Conservation (phyloP, 768 basidiomycete genomes). For the Sistotremastrum suecicum region DNA sequence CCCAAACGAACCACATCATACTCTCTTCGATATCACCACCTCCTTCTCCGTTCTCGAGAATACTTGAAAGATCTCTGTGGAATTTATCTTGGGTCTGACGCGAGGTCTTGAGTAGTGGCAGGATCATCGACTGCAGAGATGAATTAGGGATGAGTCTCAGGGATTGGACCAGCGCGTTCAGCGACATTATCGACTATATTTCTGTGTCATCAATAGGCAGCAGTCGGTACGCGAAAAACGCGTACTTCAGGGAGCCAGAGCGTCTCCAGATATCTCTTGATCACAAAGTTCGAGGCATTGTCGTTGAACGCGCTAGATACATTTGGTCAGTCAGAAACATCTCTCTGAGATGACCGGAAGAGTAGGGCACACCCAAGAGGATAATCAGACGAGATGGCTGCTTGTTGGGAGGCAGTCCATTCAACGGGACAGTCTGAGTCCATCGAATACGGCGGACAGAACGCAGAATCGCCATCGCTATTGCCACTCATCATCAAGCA, state of each 20-base stretch:
- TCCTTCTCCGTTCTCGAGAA: conserved; percentile 44
- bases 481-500: no score
- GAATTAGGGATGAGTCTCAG: conserved; percentile 32
- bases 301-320: conserved; percentile 23
- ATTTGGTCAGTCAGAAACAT: neutral
- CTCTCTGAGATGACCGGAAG: neutral
- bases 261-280: conserved; percentile 58
- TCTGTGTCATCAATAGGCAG: neutral
- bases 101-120: conserved; percentile 49
- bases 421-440: conserved; percentile 8
- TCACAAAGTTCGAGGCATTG: conserved; percentile 40
- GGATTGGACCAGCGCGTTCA: conserved; percentile 40
- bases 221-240: conserved; percentile 1
- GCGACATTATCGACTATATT: conserved; percentile 56
- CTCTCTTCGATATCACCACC: conserved; percentile 52
- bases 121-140: conserved; percentile 24
- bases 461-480: no score
- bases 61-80: conserved; percentile 43
- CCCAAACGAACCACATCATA: conserved; percentile 65
- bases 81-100: conserved; percentile 45
- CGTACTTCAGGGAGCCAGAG: conserved; percentile 66
- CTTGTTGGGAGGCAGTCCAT: conserved; percentile 52
- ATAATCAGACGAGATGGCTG: conserved; percentile 38
- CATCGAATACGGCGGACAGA: no score
- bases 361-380: conserved; percentile 23